phyloP scores from a whole-genome alignment of 192 early-diverging fungal genomes.

The Phlyctochytrium planicorne region DNA sequence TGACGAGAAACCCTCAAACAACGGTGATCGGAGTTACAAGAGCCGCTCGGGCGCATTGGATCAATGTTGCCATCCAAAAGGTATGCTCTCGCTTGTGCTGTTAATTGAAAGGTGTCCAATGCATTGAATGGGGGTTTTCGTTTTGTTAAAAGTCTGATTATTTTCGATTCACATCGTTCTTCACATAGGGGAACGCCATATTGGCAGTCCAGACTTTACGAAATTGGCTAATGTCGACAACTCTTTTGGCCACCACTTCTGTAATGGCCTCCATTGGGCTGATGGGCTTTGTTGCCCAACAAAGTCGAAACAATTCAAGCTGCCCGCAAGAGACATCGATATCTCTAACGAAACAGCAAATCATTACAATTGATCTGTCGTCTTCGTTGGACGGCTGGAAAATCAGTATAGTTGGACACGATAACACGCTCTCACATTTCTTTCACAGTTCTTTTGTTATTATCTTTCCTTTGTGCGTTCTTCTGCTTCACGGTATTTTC shows the following conservation, averaged over 20 bases:
- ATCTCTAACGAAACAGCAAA: too few relatives aligned
- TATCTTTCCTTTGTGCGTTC: background rate
- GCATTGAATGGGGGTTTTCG: too few relatives aligned
- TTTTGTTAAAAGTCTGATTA: too few relatives aligned
- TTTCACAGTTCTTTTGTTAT: background rate
- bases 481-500: background rate
- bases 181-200: slow-evolving; percentile 21
- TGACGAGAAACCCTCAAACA: background rate
- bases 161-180: too few relatives aligned
- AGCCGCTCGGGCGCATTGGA: background rate
- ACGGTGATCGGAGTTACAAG: background rate
- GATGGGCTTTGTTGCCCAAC: slow-evolving; percentile 13
- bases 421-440: too few relatives aligned
- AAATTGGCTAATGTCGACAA: slow-evolving; percentile 24
- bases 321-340: too few relatives aligned
- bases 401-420: slow-evolving; percentile 4
- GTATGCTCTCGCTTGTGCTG: too few relatives aligned
- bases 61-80: background rate
- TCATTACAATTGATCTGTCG: background rate
- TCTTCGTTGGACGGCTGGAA: background rate
- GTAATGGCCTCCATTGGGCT: slow-evolving; percentile 10
- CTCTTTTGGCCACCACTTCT: slow-evolving; percentile 9
- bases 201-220: slow-evolving; percentile 27
- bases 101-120: too few relatives aligned
- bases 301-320: too few relatives aligned